Conservation (phyloP, 495 filamentous ascomycete genomes). For the Penicillium tannophilum region DNA sequence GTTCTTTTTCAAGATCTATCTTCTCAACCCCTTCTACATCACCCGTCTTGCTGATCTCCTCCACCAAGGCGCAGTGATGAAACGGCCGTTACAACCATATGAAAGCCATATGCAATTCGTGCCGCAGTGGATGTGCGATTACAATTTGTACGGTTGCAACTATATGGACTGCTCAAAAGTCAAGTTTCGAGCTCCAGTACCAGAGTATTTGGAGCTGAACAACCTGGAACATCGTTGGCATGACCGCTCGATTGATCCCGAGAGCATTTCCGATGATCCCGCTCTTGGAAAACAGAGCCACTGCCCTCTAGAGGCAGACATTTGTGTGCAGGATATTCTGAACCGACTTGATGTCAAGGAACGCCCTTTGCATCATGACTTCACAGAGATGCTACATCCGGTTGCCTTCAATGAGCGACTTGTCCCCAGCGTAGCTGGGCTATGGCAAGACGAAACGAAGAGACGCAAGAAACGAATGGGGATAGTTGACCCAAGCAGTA, state of each 20-base stretch:
- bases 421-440: slow-evolving; percentile 89
- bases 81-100: slow-evolving; percentile 81
- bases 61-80: slow-evolving; percentile 82
- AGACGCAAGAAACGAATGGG: slow-evolving; percentile 73
- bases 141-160: slow-evolving; percentile 90
- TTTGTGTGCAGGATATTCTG: slow-evolving; percentile 84
- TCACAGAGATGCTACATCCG: slow-evolving; percentile 72
- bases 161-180: slow-evolving; percentile 74
- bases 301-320: slow-evolving; percentile 85
- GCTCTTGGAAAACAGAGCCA: slow-evolving; percentile 77
- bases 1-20: slow-evolving; percentile 91
- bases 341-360: slow-evolving; percentile 75
- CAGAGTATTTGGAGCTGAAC: slow-evolving; percentile 60
- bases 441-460: slow-evolving; percentile 90
- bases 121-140: slow-evolving; percentile 97
- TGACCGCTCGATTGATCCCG: slow-evolving; percentile 61
- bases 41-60: slow-evolving; percentile 82
- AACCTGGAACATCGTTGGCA: slow-evolving; percentile 75
- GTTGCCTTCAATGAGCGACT: slow-evolving; percentile 69
- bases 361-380: slow-evolving; percentile 82
- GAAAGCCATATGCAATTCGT: slow-evolving; percentile 91
- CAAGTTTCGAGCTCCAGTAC: slow-evolving; percentile 75
- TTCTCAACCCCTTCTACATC: slow-evolving; percentile 81
- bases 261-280: slow-evolving; percentile 58
- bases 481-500: slow-evolving; percentile 60